Evolutionary conservation across 2,329 filamentous ascomycete genomes (phyloP).

Genomic region (Dothidotthia symphoricarpi): DNA sequence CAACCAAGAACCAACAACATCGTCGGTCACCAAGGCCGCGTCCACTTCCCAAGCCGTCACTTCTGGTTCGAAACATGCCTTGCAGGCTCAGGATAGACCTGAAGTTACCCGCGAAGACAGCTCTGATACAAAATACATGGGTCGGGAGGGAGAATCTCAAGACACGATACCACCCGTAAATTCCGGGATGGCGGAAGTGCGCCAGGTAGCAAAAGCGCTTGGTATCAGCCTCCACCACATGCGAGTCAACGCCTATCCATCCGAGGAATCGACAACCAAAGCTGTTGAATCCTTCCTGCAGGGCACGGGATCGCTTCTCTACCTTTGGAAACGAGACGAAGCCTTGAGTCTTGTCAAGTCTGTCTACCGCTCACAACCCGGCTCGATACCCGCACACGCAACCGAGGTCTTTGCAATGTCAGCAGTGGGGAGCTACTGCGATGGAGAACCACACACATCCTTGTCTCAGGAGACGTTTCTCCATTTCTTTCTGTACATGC

Average conservation of each 20-base stretch:
- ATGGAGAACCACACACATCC: not conserved
- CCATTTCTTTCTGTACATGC: conserved; percentile 3
- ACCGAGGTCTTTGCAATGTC: conserved; percentile 11
- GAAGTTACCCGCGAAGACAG: conserved; percentile 1
- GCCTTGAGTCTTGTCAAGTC: conserved; percentile 4
- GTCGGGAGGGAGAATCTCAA: not conserved
- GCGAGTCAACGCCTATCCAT: conserved; percentile 4
- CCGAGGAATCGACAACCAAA: conserved; percentile 3
- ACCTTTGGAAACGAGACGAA: conserved; percentile 6
- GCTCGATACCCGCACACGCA: not conserved
- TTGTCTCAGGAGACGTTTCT: conserved; percentile 2
- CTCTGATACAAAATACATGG: not conserved
- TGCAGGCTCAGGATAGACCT: not conserved
- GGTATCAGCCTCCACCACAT: conserved; percentile 3
- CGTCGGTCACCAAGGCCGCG: not conserved
- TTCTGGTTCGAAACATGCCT: too few relatives aligned
- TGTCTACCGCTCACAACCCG: conserved; percentile 5
- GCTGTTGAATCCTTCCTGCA: conserved; percentile 7
- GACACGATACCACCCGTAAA: conserved; percentile 1
- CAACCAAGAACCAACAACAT: not conserved
- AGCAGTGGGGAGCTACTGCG: conserved; percentile 9
- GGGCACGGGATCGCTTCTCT: conserved; percentile 8
- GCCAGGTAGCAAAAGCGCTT: conserved; percentile 3
- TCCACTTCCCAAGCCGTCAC: not conserved
- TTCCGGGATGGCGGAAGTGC: conserved; percentile 3